Base-by-base conservation (phyloP, 2,329 filamentous ascomycete genomes). In the Fusarium sp. region DNA sequence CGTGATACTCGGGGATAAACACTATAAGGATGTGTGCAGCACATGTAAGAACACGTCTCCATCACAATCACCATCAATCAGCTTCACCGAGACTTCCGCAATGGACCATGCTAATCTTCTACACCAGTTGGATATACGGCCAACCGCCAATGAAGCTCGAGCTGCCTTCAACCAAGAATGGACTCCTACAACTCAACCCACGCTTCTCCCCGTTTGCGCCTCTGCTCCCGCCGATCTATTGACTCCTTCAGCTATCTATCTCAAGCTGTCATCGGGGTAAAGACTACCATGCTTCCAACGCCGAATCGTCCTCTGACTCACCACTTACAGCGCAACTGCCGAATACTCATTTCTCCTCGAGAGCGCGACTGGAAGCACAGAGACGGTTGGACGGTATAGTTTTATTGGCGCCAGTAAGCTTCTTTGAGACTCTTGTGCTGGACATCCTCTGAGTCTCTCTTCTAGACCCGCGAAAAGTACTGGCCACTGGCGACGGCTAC, bases 301-400 rank as follows among this genome's bases (percentile, higher is more conserved):
- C 10, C 30, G 40, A 44, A 46, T n/a, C 21, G 4, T 30, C 37
- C 43, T 71, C 70, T 78, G 66, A 78, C 75, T 73, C 63, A 72
- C 60, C 46, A 23, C 59, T 42, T 52, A 18, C 44, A 79, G 78
- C 32, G 76, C 81, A 40, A 78, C 81, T 46, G 93, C 93, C 54
- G 91, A 94, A 75, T 91, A 94, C 79, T 98, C 96, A 7, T 98
- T 98, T 81, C 90, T 99, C 53, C 97, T 97, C 82, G 96, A 99
- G 84, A 97, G 95, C 79, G 96, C 96, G 32, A 95, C 95, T 52
- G 77, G 77, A n/a, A 76, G 71, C 28, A 96, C 95, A 33, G 96
- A 98, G 83, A 95, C 92, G 23, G 94, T 99, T 74, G 96, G 96
- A 66, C 89, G 96, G 78, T 98, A 98, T 83, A 97, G 94, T 85